These are phyloP conservation scores for Eucalyptus polyanthemos DNA, from an alignment of 345 rosid genomes.

Conservation along the genomic window DNA sequence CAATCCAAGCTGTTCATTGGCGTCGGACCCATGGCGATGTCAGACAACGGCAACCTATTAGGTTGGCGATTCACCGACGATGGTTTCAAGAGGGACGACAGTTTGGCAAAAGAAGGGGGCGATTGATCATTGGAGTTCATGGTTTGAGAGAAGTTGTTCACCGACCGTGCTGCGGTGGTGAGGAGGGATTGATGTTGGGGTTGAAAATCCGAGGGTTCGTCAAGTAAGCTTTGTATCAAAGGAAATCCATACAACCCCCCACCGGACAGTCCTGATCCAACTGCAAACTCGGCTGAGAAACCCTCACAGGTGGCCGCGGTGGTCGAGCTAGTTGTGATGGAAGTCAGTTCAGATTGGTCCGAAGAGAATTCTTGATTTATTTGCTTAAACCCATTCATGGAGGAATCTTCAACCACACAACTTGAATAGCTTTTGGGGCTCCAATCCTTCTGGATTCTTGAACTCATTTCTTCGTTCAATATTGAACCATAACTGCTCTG, in stretches of 20 bases:
- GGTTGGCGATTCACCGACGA: constrained; percentile 14
- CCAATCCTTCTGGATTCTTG: constrained; percentile 34
- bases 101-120: constrained; percentile 36
- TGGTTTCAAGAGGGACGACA: constrained; percentile 19
- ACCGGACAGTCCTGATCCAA: background rate
- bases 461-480: constrained; percentile 44
- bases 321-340: background rate
- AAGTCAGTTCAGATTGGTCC: background rate
- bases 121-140: constrained; percentile 4
- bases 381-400: constrained; percentile 7
- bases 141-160: constrained; percentile 14
- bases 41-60: constrained; percentile 25
- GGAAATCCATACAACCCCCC: constrained; percentile 22
- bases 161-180: constrained; percentile 8
- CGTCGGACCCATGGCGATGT: background rate
- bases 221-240: constrained; percentile 27
- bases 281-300: background rate
- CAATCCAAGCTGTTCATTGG: background rate
- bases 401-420: constrained; percentile 10
- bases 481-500: constrained; percentile 10
- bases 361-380: constrained; percentile 10
- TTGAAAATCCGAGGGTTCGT: background rate
- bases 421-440: constrained; percentile 1
- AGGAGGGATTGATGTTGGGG: constrained; percentile 15
- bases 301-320: constrained; percentile 2